phyloP scores from a whole-genome alignment of 2,329 filamentous ascomycete species.

The Penicillium hesseltinei region DNA sequence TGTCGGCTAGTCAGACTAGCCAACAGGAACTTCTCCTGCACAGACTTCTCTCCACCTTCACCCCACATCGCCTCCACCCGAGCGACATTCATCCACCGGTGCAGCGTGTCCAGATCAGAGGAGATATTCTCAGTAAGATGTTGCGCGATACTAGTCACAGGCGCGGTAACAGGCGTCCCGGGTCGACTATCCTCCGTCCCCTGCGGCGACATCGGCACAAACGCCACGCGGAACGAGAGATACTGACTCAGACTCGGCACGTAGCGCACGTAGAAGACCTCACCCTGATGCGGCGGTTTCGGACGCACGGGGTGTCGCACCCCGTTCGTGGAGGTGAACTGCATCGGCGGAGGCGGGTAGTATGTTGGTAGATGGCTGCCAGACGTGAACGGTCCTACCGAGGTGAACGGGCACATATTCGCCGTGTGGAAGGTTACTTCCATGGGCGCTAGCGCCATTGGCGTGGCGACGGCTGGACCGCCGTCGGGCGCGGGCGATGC shows the following conservation, averaged over 20 bases:
- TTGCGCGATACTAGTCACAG: slow-evolving; percentile 46
- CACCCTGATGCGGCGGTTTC: slow-evolving; percentile 85
- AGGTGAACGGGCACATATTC: slow-evolving; percentile 29
- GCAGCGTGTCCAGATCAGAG: slow-evolving; percentile 66
- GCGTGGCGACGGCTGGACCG: slow-evolving; percentile 14
- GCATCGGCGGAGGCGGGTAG: slow-evolving; percentile 78
- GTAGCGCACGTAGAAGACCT: slow-evolving; percentile 86
- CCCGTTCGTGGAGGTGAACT: slow-evolving; percentile 75
- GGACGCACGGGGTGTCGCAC: slow-evolving; percentile 82
- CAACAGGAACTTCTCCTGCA: slow-evolving; percentile 67
- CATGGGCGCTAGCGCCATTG: slow-evolving; percentile 10
- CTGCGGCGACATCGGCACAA: slow-evolving; percentile 53
- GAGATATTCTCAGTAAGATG: slow-evolving; percentile 38
- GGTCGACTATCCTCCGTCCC: slow-evolving; percentile 49
- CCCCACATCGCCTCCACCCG: slow-evolving; percentile 88
- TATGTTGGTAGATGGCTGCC: slow-evolving; percentile 85
- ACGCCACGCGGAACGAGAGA: slow-evolving; percentile 80
- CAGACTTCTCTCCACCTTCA: slow-evolving; percentile 53
- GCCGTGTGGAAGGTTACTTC: slow-evolving; percentile 39
- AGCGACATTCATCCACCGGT: slow-evolving; percentile 84
- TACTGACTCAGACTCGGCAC: slow-evolving; percentile 80
- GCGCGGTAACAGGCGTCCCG: slow-evolving; percentile 24
- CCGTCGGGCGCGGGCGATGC: slow-evolving; percentile 48
- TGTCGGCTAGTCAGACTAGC: slow-evolving; percentile 65
- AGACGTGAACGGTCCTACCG: slow-evolving; percentile 71